Percentiles rank a stretch among this genome's conserved stretches.
Evolutionary conservation across 768 basidiomycete species (phyloP).

Genomic region (Podaxis rugospora): DNA sequence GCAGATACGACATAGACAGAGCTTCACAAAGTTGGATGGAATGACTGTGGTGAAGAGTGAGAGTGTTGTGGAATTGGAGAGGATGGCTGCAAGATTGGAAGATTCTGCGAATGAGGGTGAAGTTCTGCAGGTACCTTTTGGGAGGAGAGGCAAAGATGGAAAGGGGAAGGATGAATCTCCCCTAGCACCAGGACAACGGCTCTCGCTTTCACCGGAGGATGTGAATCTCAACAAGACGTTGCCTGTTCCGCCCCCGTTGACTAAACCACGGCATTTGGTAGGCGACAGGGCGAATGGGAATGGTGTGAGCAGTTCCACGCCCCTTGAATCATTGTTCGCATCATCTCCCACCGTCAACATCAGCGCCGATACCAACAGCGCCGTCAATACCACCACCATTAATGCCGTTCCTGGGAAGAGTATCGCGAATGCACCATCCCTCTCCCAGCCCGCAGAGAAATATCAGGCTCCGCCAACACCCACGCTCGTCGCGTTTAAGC

Average conservation of each 20-base stretch:
- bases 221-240: slow-evolving; percentile 54
- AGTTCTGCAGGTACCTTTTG: neutral
- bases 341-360: neutral
- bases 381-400: neutral
- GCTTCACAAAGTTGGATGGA: slow-evolving; percentile 38
- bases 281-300: neutral
- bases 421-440: neutral
- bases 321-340: neutral
- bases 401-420: neutral
- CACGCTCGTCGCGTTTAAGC: slow-evolving; percentile 34
- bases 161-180: slow-evolving; percentile 15
- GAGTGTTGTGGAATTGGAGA: slow-evolving; percentile 66
- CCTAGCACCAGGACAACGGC: neutral
- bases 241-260: slow-evolving; percentile 33
- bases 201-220: slow-evolving; percentile 3
- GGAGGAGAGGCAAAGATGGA: slow-evolving; percentile 23
- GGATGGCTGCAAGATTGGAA: slow-evolving; percentile 46
- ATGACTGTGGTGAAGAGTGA: slow-evolving; percentile 43
- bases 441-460: slow-evolving; percentile 10
- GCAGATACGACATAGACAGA: slow-evolving; percentile 60
- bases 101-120: neutral
- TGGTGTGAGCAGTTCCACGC: neutral
- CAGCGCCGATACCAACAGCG: neutral
- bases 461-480: slow-evolving; percentile 43
- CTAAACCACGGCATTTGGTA: neutral